Conservation (phyloP, 345 rosid species). For the Firmiana major region DNA sequence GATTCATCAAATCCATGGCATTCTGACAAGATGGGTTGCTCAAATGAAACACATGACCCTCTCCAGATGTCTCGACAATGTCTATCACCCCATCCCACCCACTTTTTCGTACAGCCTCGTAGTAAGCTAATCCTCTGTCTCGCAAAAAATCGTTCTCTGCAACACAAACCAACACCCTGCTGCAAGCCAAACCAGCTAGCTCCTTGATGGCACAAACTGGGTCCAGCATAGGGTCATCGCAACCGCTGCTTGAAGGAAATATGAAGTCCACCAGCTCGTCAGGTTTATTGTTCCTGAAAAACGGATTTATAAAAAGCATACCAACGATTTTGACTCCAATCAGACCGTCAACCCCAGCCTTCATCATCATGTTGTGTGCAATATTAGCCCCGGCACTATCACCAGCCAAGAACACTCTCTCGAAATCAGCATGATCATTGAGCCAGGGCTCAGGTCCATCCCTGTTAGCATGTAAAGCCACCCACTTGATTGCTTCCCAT, state of each 20-base stretch:
- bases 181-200: constrained; percentile 29
- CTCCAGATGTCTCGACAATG: constrained; percentile 18
- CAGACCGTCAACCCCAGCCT: constrained; percentile 24
- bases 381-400: constrained; percentile 59
- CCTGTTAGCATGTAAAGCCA: constrained; percentile 35
- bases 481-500: constrained; percentile 48
- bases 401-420: constrained; percentile 40
- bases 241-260: constrained; percentile 34
- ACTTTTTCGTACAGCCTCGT: constrained; percentile 30
- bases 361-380: constrained; percentile 26
- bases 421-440: constrained; percentile 40
- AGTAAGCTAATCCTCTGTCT: constrained; percentile 22
- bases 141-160: constrained; percentile 38
- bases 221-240: constrained; percentile 34
- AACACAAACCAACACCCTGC: constrained; percentile 37
- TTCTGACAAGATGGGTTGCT: not conserved
- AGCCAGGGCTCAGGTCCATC: constrained; percentile 43
- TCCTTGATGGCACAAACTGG: constrained; percentile 30
- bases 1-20: not conserved
- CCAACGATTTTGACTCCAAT: constrained; percentile 18
- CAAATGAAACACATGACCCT: constrained; percentile 29
- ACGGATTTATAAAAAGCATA: constrained; percentile 33
- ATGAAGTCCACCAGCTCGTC: constrained; percentile 28
- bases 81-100: constrained; percentile 34
- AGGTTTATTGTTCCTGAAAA: constrained; percentile 30